Evolutionary conservation across 106 monocot species (phyloP), one percentile per base, ranked within the genome.

Genomic region (Allium cepa): DNA sequence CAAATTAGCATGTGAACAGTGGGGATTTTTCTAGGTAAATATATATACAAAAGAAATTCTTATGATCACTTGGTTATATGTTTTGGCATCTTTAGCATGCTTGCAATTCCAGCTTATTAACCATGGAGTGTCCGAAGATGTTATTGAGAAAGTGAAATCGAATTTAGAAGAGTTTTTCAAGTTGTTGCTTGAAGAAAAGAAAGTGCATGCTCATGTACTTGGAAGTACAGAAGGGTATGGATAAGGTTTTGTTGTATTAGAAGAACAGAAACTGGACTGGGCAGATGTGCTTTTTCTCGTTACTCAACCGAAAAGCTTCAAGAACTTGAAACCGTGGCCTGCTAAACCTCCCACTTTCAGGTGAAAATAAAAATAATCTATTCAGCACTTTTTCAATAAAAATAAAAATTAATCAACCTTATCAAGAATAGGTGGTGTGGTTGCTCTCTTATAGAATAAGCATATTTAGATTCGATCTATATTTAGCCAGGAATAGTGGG

Each of bases 21-120:
- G 82, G 85, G 78, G 85, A 9, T 86, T 86, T 76, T 86, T 86
- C 70, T 82, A 82, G 79, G 85, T 55, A 12, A 4, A 15, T 55
- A 8, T 11, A 5, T 36, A 5, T 36, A 36, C 36, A 36, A 36
- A 1, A 36, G 5, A 36, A 36, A 36, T 36, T 36, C 22, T 22
- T 22, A 22, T 36, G 36, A 36, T 36, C 5, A 47, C 16, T 63
- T 46, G 2, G 7, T 8, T 47, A 46, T 7, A 63, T 63, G 14
- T 45, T 18, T 47, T 0, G 7, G 17, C 11, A 63, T 36, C 36
- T 36, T 36, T 9, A 15, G 26, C 18, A 10, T 11, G 14, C 26
- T 62, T 17, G 10, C 7, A 2, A 11, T 72, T 66, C 53, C 78
- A 83, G 83, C 72, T 83, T n/a, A 56, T 83, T 60, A 83, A 83